These are phyloP conservation scores for Populus nigra DNA, from an alignment of 345 rosid genomes.

Conservation along the genomic window DNA sequence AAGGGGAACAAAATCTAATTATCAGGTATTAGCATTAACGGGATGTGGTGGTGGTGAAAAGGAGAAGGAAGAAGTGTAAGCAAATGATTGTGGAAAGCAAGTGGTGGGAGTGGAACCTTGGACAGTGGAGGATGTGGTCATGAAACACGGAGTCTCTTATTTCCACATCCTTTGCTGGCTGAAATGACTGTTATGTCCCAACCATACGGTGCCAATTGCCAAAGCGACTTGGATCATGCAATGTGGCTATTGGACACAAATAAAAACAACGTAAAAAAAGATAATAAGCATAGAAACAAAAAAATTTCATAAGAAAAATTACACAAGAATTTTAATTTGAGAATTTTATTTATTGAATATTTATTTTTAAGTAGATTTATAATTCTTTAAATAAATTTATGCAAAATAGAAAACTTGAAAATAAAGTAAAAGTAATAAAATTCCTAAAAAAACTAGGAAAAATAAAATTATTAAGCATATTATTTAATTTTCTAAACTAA, in stretches of 20 bases:
- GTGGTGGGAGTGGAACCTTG: conserved; percentile 5
- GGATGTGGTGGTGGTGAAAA: conserved; percentile 21
- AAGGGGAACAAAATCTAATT: conserved; percentile 1
- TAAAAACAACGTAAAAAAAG: background rate
- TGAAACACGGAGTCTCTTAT: conserved; percentile 10
- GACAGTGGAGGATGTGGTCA: conserved; percentile 23
- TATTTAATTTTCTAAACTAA: too few species aligned
- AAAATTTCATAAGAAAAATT: too few species aligned
- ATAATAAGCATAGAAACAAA: background rate
- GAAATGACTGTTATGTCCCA: conserved; percentile 3
- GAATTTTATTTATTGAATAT: too few species aligned
- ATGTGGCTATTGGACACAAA: background rate
- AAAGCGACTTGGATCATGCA: background rate
- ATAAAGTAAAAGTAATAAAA: too few species aligned
- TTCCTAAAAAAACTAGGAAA: too few species aligned
- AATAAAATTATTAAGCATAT: too few species aligned
- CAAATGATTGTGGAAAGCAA: conserved; percentile 11
- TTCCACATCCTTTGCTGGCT: conserved; percentile 3
- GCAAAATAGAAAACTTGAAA: too few species aligned
- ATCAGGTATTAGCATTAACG: background rate
- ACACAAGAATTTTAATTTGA: too few species aligned
- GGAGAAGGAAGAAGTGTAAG: conserved; percentile 11
- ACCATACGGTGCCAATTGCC: background rate
- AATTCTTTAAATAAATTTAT: too few species aligned
- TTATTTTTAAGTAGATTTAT: too few species aligned